phyloP scores from a whole-genome alignment of 2,329 filamentous ascomycete species.

The Aspergillus persii region DNA sequence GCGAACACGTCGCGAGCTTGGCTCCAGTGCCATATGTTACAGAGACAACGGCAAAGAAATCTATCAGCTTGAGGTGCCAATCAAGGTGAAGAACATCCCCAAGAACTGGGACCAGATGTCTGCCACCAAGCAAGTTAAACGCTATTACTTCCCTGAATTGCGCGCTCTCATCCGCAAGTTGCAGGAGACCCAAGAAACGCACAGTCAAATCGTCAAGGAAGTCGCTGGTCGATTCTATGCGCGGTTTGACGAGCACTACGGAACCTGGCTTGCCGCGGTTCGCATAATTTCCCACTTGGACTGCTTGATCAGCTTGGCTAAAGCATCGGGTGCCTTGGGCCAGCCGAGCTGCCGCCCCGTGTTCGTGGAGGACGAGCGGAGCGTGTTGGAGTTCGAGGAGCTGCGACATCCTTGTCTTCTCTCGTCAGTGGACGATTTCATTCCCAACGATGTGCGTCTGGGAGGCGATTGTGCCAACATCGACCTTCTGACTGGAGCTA shows the following conservation, averaged over 20 bases:
- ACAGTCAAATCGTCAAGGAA: constrained; percentile 85
- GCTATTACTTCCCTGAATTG: constrained; percentile 88
- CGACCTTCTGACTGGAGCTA: constrained; percentile 88
- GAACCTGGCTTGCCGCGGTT: constrained; percentile 82
- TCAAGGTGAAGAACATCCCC: constrained; percentile 78
- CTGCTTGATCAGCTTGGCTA: constrained; percentile 89
- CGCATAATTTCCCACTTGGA: constrained; percentile 89
- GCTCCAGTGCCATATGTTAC: constrained; percentile 70
- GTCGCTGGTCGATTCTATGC: constrained; percentile 79
- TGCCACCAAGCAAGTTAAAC: constrained; percentile 81
- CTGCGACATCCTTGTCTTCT: constrained; percentile 94
- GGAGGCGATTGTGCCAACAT: constrained; percentile 81
- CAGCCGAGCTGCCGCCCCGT: constrained; percentile 82
- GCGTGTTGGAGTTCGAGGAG: constrained; percentile 86
- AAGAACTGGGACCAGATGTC: constrained; percentile 96
- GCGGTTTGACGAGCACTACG: constrained; percentile 84
- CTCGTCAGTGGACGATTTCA: constrained; percentile 86
- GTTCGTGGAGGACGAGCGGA: constrained; percentile 84
- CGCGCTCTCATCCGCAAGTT: constrained; percentile 78
- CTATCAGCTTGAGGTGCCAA: constrained; percentile 87
- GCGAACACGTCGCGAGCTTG: constrained; percentile 69
- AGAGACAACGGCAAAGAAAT: constrained; percentile 94
- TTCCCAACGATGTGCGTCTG: constrained; percentile 88
- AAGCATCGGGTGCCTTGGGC: constrained; percentile 78
- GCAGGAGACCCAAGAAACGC: constrained; percentile 91